Evolutionary conservation across 352 stramenopile species (phyloP).

Genomic region (Phytophthora palmivora): DNA sequence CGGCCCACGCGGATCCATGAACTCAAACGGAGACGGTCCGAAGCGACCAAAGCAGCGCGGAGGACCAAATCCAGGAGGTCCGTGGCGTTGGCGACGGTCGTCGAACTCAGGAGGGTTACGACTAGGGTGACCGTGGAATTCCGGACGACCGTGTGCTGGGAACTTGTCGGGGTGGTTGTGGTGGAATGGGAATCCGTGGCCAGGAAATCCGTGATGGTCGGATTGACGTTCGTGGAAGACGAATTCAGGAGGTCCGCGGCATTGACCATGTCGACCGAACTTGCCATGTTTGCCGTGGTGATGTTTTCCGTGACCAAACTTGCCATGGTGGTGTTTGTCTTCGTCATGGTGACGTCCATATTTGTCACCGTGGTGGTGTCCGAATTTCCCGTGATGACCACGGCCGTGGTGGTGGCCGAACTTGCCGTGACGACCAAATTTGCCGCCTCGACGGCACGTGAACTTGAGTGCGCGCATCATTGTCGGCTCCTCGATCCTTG

Average conservation of each 20-base stretch:
- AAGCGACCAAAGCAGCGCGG: constrained; percentile 15
- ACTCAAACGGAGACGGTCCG: constrained; percentile 12
- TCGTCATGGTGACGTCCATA: constrained; percentile 16
- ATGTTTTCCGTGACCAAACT: too few relatives aligned
- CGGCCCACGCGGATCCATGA: constrained; percentile 6
- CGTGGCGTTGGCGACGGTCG: neutral
- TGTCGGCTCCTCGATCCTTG: constrained; percentile 44
- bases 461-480: constrained; percentile 44
- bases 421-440: constrained; percentile 30
- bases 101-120: constrained; percentile 7
- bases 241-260: neutral
- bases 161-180: constrained; percentile 4
- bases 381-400: neutral
- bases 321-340: too few relatives aligned
- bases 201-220: neutral
- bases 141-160: neutral
- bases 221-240: too few relatives aligned
- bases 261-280: constrained; percentile 2
- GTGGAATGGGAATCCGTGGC: neutral
- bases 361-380: constrained; percentile 17
- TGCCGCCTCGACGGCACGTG: constrained; percentile 36
- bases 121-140: constrained; percentile 1
- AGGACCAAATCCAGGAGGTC: constrained; percentile 20
- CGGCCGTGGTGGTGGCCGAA: constrained; percentile 21
- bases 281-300: too few relatives aligned